phyloP scores from a whole-genome alignment of 2,329 filamentous ascomycete genomes.

The Fusarium verticillioides region DNA sequence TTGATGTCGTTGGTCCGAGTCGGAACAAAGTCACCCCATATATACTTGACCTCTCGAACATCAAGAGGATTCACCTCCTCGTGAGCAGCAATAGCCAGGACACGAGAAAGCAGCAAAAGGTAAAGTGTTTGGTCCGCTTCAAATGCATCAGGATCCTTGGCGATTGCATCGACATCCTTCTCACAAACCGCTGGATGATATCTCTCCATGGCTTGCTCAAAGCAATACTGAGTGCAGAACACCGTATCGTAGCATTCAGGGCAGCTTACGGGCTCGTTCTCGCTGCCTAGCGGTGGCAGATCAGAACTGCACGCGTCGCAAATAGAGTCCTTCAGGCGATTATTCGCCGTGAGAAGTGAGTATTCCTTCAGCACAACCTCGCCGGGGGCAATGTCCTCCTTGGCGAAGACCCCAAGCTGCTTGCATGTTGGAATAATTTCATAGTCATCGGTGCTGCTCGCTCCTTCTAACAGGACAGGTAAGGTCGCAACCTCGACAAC shows the following conservation, averaged over 20 bases:
- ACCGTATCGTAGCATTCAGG: conserved; percentile 72
- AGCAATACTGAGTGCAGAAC: conserved; percentile 72
- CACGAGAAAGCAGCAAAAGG: conserved; percentile 69
- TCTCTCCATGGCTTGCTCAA: conserved; percentile 64
- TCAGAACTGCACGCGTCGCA: conserved; percentile 89
- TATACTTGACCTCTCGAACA: conserved; percentile 72
- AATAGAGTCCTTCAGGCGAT: conserved; percentile 83
- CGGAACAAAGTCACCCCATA: conserved; percentile 75
- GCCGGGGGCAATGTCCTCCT: conserved; percentile 79
- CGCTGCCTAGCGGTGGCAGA: conserved; percentile 68
- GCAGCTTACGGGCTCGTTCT: conserved; percentile 63
- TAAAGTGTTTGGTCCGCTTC: conserved; percentile 72
- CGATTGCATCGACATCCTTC: conserved; percentile 72
- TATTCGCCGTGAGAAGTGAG: conserved; percentile 88
- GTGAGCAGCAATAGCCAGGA: conserved; percentile 71
- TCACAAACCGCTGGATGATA: conserved; percentile 76
- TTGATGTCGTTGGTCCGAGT: conserved; percentile 64
- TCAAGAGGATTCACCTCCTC: conserved; percentile 71
- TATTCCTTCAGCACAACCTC: conserved; percentile 84
- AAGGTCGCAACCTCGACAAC: conserved; percentile 81
- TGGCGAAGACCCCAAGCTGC: conserved; percentile 92
- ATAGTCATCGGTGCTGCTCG: conserved; percentile 60
- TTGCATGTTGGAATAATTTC: conserved; percentile 69
- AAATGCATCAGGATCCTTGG: conserved; percentile 69
- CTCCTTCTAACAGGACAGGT: conserved; percentile 73